phyloP scores from a whole-genome alignment of 192 early-diverging fungal species.

The Rhizophagus clarus region DNA sequence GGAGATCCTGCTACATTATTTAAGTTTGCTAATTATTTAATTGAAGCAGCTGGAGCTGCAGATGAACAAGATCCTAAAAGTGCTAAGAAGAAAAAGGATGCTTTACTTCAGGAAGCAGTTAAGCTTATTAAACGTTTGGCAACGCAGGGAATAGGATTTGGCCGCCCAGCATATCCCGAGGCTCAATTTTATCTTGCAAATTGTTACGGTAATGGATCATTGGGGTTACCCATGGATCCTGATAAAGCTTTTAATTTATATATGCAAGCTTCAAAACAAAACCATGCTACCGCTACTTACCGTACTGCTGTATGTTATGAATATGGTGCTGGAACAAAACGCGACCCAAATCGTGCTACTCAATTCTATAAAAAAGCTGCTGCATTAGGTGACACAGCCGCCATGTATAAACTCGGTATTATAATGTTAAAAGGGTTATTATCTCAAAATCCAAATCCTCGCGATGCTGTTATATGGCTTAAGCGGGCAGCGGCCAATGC shows the following conservation, averaged over 20 bases:
- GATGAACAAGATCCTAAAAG: conserved; percentile 71
- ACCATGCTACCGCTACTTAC: conserved; percentile 90
- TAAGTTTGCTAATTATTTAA: conserved; percentile 85
- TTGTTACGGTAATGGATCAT: conserved; percentile 81
- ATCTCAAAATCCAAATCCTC: conserved; percentile 72
- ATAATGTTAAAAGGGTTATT: conserved; percentile 86
- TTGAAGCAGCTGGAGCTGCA: conserved; percentile 74
- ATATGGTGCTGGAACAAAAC: conserved; percentile 88
- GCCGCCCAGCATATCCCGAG: conserved; percentile 79
- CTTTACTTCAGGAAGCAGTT: conserved; percentile 76
- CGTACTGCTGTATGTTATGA: conserved; percentile 97
- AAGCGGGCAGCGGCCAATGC: conserved; percentile 91
- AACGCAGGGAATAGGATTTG: conserved; percentile 60
- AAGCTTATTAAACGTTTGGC: conserved; percentile 87
- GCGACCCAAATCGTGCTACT: conserved; percentile 76
- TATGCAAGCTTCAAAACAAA: conserved; percentile 89
- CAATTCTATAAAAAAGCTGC: conserved; percentile 96
- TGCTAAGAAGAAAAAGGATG: conserved; percentile 69
- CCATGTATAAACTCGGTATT: conserved; percentile 98
- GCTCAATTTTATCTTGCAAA: conserved; percentile 93
- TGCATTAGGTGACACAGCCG: conserved; percentile 84
- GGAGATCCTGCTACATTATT: conserved; percentile 77
- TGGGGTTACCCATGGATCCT: conserved; percentile 78
- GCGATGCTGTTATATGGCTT: conserved; percentile 93
- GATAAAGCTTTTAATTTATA: conserved; percentile 91